Evolutionary conservation across 2,329 filamentous ascomycete species (phyloP), one percentile per base, ranked within the genome.

Genomic region (Sarocladium strictum): DNA sequence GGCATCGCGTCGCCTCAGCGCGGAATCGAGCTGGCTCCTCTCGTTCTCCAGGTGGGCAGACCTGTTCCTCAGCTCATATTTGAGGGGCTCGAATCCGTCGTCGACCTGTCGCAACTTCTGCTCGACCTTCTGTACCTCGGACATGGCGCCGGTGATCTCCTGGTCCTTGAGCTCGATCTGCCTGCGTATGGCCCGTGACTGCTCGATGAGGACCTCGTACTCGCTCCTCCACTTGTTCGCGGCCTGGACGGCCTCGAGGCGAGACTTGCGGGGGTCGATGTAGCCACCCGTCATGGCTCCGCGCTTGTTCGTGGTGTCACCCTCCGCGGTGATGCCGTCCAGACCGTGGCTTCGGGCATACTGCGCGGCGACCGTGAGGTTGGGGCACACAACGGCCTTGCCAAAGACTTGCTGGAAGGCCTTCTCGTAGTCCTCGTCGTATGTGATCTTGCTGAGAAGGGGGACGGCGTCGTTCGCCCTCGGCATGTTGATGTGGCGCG

Each of bases 401-500:
- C 92, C 94, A 71, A 99, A 99, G 1, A 99, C 90, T 66, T 97
- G 92, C 65, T 89, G 85, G 68, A 99, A 94, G 0, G 94, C 94
- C 62, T 84, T 87, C 56, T 95, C 90, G 62, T 86, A 97, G 58
- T 75, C 77, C 1, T 78, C 65, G 53, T 97, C 87, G 64, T 86
- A 99, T 50, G 83, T 80, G 57, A 97, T 81, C 70, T 95, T 96
- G 64, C 85, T 87, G 55, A 97, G 77, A 62, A 99, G 82, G 1
- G 91, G 90, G 33, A 96, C 84, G 2, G 91, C 93, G 69, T 97
- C 93, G 59, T 85, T 88, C 0, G 90, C 89, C 57, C 89, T 86
- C 3, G 94, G 93, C 58, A 97, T 80, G 61, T 93, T 93, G 52
- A 83, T 73, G 15, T 83, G 77, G 55, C 84, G 84, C 0, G 85